Conservation (phyloP, 768 basidiomycete genomes). For the Phallus indusiatus region DNA sequence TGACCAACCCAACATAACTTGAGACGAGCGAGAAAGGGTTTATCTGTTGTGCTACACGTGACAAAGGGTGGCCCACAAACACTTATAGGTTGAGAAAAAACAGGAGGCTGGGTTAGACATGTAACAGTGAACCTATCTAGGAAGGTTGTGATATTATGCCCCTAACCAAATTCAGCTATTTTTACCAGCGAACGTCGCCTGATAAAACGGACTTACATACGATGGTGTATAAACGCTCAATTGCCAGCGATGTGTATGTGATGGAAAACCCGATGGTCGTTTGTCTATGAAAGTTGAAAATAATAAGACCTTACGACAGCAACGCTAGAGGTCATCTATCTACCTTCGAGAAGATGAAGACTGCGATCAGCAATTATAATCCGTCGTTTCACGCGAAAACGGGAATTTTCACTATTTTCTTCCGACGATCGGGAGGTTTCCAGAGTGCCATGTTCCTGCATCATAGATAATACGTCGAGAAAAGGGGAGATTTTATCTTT, state of each 20-base stretch:
- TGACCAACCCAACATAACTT: slow-evolving; percentile 31
- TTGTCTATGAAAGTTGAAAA: slow-evolving; percentile 20
- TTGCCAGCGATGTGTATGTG: slow-evolving; percentile 39
- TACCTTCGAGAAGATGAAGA: slow-evolving; percentile 33
- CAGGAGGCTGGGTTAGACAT: slow-evolving; percentile 28
- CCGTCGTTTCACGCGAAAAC: slow-evolving; percentile 34
- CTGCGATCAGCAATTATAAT: slow-evolving; percentile 30
- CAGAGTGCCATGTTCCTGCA: neutral
- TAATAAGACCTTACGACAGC: neutral
- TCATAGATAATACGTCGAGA: neutral
- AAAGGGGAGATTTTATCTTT: neutral
- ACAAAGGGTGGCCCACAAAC: slow-evolving; percentile 31
- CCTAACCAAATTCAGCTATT: slow-evolving; percentile 18
- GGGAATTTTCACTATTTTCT: slow-evolving; percentile 12
- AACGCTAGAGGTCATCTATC: slow-evolving; percentile 4
- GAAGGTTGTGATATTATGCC: slow-evolving; percentile 25
- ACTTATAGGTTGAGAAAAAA: slow-evolving; percentile 24
- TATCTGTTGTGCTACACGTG: slow-evolving; percentile 31
- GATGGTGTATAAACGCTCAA: slow-evolving; percentile 35
- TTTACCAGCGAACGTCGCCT: neutral
- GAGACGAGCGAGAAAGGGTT: slow-evolving; percentile 36
- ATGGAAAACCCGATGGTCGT: slow-evolving; percentile 17
- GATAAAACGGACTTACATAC: slow-evolving; percentile 28
- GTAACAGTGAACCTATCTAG: slow-evolving; percentile 25
- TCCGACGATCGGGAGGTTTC: neutral